A percentile compares a stretch with the other conserved stretches of the same genome.
phyloP scores from a whole-genome alignment of 768 basidiomycete genomes.

The Boletus bicolor region DNA sequence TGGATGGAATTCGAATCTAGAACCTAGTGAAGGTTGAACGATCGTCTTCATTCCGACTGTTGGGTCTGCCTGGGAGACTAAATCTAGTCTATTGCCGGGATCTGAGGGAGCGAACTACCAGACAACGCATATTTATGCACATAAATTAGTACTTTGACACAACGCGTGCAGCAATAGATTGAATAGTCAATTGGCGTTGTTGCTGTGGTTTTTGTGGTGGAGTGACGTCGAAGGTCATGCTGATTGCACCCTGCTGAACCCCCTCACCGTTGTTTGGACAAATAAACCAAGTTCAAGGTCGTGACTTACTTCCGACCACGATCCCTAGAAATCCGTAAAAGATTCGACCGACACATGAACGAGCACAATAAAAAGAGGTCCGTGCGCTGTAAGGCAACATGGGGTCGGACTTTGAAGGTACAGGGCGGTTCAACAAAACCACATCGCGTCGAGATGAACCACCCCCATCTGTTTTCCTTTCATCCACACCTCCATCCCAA shows the following conservation, averaged over 20 bases:
- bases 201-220: neutral
- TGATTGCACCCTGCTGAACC: neutral
- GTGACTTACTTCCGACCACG: conserved; percentile 10
- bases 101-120: too few relatives aligned
- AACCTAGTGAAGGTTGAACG: neutral
- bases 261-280: conserved; percentile 28
- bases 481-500: conserved; percentile 21
- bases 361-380: conserved; percentile 31
- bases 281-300: conserved; percentile 24
- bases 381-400: conserved; percentile 34
- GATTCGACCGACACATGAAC: conserved; percentile 21
- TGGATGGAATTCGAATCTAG: conserved; percentile 20
- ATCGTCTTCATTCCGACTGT: too few relatives aligned
- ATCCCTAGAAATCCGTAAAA: conserved; percentile 12
- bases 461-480: conserved; percentile 31
- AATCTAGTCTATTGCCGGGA: too few relatives aligned
- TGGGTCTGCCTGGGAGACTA: too few relatives aligned
- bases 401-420: conserved; percentile 38
- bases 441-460: conserved; percentile 39
- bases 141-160: conserved; percentile 6
- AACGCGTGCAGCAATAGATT: neutral
- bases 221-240: neutral
- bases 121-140: conserved; percentile 5
- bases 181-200: neutral
- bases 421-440: conserved; percentile 38